Evolutionary conservation across 1,139 yeast genomes (phyloP), one percentile per base, ranked within the genome.

Genomic region (Debaryomycetaceae sp.): DNA sequence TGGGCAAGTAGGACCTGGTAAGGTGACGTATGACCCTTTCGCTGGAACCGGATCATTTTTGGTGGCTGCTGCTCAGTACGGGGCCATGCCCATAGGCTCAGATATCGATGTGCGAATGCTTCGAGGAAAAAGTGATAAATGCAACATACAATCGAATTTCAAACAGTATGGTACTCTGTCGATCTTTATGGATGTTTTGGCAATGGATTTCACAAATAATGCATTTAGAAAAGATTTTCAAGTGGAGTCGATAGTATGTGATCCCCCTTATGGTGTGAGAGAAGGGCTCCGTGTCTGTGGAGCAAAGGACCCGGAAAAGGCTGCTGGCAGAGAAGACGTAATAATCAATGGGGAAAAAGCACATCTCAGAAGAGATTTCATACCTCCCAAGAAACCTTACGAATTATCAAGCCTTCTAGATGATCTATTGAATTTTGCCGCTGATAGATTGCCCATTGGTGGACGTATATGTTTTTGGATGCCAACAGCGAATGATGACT

Each of bases 231-330:
- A 64, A 1, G 74, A 77, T 54, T 67, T 93, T 38, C 64, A 59
- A 35, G 76, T 95, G 14, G 97, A 93, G 57, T 78, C 90, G 1
- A 90, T 93, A 11, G 80, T 93, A 2, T 91, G 97, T 60, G 99
- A 93, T 63, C 99, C 99, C 1, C 99, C 99, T 0, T 93, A 93
- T 62, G 99, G 99, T 2, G 95, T 93, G 1, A 76, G 99, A 56
- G 99, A 95, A 62, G 97, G 98, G 1, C 78, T 95, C 40, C 88
- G 89, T 59, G 97, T 91, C 0, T 80, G 95, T 47, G 99, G 99
- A 2, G 87, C 96, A 2, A 82, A 78, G 51, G 77, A 87, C 55
- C 79, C 75, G 22, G 73, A 66, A 41, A 71, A 69, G 51, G 78
- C 78, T 5, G 68, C 63, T 1, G 95, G 93, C 0, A 78, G 87